Conservation (phyloP, 1,284 basidiomycete species). For the Sporisorium sorghi region DNA sequence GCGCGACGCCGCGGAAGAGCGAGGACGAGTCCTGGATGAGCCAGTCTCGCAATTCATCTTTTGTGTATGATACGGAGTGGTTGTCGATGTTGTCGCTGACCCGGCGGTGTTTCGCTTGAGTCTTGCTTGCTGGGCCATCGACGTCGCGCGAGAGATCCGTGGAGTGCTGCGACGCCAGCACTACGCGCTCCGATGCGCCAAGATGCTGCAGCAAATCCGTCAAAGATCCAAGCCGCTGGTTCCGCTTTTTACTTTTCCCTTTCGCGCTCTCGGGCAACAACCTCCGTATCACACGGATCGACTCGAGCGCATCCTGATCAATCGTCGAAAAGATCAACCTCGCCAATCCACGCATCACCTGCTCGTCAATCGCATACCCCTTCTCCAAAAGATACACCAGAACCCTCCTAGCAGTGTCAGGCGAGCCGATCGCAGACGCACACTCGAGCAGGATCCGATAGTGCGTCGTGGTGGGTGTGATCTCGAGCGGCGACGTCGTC, state of each 20-base stretch:
- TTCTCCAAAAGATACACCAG: constrained; percentile 28
- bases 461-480: constrained; percentile 22
- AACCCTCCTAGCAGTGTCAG: constrained; percentile 23
- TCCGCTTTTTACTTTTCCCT: background rate
- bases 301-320: constrained; percentile 36
- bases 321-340: constrained; percentile 37
- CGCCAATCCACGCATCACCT: constrained; percentile 26
- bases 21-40: constrained; percentile 32
- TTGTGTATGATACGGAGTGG: background rate
- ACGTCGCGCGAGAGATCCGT: constrained; percentile 11
- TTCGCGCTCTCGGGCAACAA: constrained; percentile 8
- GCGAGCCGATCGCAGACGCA: constrained; percentile 21
- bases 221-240: constrained; percentile 18
- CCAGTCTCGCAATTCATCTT: constrained; percentile 39
- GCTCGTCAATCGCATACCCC: constrained; percentile 19
- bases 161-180: constrained; percentile 20
- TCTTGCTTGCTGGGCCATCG: background rate
- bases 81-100: background rate
- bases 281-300: constrained; percentile 18
- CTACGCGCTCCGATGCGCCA: constrained; percentile 16
- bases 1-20: constrained; percentile 3
- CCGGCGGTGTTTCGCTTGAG: background rate
- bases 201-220: constrained; percentile 19
- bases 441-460: constrained; percentile 43
- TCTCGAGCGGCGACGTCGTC: background rate